phyloP scores from a whole-genome alignment of 176 grass and related monocot species.

The Chloris gayana region DNA sequence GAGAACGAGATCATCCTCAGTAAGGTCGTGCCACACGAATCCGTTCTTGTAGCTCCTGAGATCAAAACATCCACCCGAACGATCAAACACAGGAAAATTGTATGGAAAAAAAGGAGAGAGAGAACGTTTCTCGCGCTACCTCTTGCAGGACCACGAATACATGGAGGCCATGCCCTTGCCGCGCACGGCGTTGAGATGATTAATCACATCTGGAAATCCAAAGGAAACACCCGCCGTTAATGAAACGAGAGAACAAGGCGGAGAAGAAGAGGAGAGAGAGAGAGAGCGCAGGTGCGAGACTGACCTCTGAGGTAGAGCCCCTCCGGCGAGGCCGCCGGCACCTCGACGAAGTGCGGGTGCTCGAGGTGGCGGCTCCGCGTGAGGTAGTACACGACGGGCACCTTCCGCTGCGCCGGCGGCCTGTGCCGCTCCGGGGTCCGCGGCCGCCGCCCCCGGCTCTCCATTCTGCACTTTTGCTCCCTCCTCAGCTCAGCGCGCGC shows the following conservation, averaged over 20 bases:
- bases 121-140: slow-evolving; percentile 30
- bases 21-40: slow-evolving; percentile 97
- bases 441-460: slow-evolving; percentile 44
- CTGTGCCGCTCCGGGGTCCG: slow-evolving; percentile 46
- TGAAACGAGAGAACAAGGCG: background rate
- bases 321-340: slow-evolving; percentile 65
- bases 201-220: slow-evolving; percentile 70
- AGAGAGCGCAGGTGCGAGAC: background rate
- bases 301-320: slow-evolving; percentile 84
- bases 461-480: slow-evolving; percentile 28
- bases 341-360: slow-evolving; percentile 99
- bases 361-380: slow-evolving; percentile 93
- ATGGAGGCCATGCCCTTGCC: slow-evolving; percentile 81
- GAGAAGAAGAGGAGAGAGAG: background rate
- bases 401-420: slow-evolving; percentile 44
- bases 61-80: background rate
- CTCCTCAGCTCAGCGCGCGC: background rate
- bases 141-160: slow-evolving; percentile 99
- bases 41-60: slow-evolving; percentile 97
- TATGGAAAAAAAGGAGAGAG: background rate
- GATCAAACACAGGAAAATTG: background rate
- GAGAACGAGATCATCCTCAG: slow-evolving; percentile 78
- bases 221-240: slow-evolving; percentile 19
- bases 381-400: slow-evolving; percentile 95
- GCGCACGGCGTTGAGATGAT: slow-evolving; percentile 77